Evolutionary conservation across 495 filamentous ascomycete species (phyloP).

Genomic region (Trichoderma asperelloides): DNA sequence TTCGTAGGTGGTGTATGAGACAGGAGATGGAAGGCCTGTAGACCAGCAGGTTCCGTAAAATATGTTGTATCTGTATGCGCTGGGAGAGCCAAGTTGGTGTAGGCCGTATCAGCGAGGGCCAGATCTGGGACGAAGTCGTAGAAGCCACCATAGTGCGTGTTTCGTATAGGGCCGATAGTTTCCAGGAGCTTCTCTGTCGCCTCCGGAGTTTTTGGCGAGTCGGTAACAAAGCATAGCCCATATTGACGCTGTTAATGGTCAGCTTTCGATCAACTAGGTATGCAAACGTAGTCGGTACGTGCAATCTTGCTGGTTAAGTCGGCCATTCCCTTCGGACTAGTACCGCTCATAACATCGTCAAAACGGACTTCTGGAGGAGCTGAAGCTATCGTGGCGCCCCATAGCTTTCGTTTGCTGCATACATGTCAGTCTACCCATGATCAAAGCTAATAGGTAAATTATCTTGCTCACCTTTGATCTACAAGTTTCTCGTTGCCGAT

Average conservation of each 20-base stretch:
- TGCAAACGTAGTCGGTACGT: neutral
- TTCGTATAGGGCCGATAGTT: conserved; percentile 70
- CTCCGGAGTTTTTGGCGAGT: conserved; percentile 55
- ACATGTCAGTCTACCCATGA: conserved; percentile 27
- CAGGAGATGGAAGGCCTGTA: conserved; percentile 85
- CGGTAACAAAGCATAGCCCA: conserved; percentile 65
- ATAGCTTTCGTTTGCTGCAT: conserved; percentile 8
- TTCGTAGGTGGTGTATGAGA: conserved; percentile 46
- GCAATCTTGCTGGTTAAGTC: conserved; percentile 34
- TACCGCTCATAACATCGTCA: conserved; percentile 47
- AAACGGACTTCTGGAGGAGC: conserved; percentile 47
- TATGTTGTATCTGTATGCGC: conserved; percentile 92
- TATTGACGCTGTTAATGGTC: conserved; percentile 29
- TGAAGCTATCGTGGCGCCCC: conserved; percentile 9
- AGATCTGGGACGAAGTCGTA: conserved; percentile 91
- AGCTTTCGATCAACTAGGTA: neutral
- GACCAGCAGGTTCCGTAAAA: conserved; percentile 79
- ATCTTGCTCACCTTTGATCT: neutral
- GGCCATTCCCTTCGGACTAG: conserved; percentile 14
- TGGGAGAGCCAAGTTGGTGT: conserved; percentile 66
- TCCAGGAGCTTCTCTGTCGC: conserved; percentile 63
- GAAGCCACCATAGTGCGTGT: conserved; percentile 91
- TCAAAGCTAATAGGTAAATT: neutral
- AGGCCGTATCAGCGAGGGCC: conserved; percentile 84
- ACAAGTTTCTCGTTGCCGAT: conserved; percentile 26